Evolutionary conservation across 192 early-diverging fungal genomes (phyloP).

Genomic region (Phycomyces nitens): DNA sequence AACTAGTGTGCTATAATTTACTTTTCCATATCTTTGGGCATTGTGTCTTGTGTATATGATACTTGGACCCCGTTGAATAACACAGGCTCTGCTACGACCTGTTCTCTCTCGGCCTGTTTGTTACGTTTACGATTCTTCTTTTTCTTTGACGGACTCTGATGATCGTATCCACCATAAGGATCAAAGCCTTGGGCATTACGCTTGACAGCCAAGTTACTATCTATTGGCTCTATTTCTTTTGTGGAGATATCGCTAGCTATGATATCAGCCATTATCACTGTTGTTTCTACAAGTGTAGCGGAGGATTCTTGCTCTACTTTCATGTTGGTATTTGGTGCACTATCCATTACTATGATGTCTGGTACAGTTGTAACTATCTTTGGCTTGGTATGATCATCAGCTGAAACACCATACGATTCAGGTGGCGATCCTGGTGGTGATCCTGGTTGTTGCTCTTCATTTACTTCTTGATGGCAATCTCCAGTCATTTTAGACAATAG

Average conservation of each 20-base stretch:
- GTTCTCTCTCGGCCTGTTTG: neutral
- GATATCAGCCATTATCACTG: no score
- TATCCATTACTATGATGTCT: no score
- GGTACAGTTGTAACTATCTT: no score
- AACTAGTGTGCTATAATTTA: neutral
- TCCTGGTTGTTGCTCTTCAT: no score
- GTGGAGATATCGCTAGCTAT: neutral
- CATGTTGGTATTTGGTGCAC: no score
- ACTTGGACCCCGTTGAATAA: constrained; percentile 18
- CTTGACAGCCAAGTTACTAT: neutral
- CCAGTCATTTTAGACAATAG: no score
- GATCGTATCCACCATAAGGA: constrained; percentile 14
- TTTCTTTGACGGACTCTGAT: neutral
- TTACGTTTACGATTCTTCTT: neutral
- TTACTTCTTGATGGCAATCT: no score
- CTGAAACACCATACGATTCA: no score
- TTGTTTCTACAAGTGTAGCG: no score
- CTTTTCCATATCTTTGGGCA: constrained; percentile 29
- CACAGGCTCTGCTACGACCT: neutral
- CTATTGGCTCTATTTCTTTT: neutral
- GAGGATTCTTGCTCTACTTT: no score
- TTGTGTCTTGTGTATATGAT: constrained; percentile 28
- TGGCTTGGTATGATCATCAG: no score
- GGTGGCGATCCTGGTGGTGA: no score
- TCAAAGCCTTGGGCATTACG: neutral